Evolutionary conservation across 2,329 filamentous ascomycete genomes (phyloP), one percentile per base, ranked within the genome.

Genomic region (Diaporthe citri): DNA sequence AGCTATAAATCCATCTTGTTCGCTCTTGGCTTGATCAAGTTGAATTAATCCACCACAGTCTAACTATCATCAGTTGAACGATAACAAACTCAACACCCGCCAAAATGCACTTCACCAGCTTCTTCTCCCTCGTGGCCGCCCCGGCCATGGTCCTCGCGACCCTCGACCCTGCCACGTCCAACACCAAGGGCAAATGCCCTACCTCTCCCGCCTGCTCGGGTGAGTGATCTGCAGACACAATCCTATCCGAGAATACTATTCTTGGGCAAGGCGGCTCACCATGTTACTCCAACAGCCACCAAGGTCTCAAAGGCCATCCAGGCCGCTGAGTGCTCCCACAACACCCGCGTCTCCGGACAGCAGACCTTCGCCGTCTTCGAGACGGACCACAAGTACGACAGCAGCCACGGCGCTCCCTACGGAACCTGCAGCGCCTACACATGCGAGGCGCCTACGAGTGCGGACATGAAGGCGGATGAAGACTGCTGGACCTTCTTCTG

Each of bases 401-500:
- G 75, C 31, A 78, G 78, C 75, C 72, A 87, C 74, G 87, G 87
- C 34, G 83, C 82, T 3, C 86, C 86, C 2, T 88, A 88, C 78
- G 87, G 86, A 1, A 88, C 85, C 6, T 88, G 85, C 79, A 80
- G 76, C 36, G 84, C 84, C 1, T 87, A 86, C 77, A 85, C 83
- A 1, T 86, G 84, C 78, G 77, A 80, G 12, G 77, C 82, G 7
- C 83, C 85, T 0, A 81, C 80, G 0, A 78, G 73, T 13, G 76
- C 78, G 3, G 78, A 81, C 9, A 76, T 86, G 77, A 79, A 78
- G 48, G 78, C 74, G 56, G 77, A 82, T 25, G 78, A 78, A 0
- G 84, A 85, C 75, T 85, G 79, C 77, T 87, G 85, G 85, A 84
- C 83, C 2, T 87, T 87, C 78, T 84, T 83, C 77, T 84, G 83